Conservation (phyloP, 192 early-diverging fungal species). For the Ambispora gerdemannii region DNA sequence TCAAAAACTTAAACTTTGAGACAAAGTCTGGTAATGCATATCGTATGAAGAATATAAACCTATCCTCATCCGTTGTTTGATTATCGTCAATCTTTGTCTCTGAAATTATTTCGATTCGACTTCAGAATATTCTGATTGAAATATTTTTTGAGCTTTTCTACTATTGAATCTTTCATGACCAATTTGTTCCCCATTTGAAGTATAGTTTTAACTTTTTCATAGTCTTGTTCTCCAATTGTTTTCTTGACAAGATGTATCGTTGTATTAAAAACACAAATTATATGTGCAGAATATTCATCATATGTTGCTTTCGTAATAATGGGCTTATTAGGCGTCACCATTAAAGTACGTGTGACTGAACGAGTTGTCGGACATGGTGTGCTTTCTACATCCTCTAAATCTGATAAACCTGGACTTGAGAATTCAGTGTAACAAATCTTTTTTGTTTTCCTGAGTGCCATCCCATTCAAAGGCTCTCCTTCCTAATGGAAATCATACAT, state of each 20-base stretch:
- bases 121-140: constrained; percentile 20
- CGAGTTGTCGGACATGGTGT: constrained; percentile 15
- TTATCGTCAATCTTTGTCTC: constrained; percentile 17
- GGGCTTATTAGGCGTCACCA: constrained; percentile 1
- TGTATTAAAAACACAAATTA: constrained; percentile 7
- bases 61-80: not conserved
- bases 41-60: constrained; percentile 18
- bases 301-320: constrained; percentile 3
- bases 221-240: not conserved
- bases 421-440: constrained; percentile 17
- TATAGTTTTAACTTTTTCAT: not conserved
- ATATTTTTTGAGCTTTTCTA: constrained; percentile 14
- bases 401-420: constrained; percentile 16
- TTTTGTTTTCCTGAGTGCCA: constrained; percentile 16
- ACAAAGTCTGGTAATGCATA: constrained; percentile 15
- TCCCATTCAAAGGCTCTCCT: constrained; percentile 26
- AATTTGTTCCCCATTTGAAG: constrained; percentile 1
- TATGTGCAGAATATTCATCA: constrained; percentile 13
- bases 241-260: constrained; percentile 12
- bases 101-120: constrained; percentile 19
- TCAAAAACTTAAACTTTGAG: constrained; percentile 20
- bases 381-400: constrained; percentile 12
- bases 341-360: constrained; percentile 7
- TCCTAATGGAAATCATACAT: constrained; percentile 21
- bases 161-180: not conserved